Percentiles rank a stretch among this genome's conserved stretches.
phyloP scores from a whole-genome alignment of 1,284 basidiomycete species.

The Leccinum insolens region DNA sequence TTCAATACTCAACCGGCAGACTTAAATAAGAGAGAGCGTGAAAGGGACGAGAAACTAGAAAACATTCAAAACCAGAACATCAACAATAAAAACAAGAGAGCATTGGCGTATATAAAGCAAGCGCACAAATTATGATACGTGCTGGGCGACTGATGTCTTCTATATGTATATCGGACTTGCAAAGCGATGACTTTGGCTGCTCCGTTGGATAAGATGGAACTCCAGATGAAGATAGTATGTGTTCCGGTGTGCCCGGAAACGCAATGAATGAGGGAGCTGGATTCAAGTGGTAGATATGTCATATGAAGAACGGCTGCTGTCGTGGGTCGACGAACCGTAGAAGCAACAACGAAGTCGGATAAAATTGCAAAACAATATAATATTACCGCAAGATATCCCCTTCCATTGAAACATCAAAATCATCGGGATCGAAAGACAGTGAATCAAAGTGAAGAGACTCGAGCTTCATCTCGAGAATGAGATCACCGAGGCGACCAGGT shows the following conservation, averaged over 20 bases:
- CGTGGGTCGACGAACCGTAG: conserved; percentile 4
- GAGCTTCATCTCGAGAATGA: conserved; percentile 54
- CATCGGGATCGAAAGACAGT: conserved; percentile 63
- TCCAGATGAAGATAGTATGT: conserved; percentile 1
- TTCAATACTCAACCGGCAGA: conserved; percentile 17
- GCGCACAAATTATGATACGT: conserved; percentile 12
- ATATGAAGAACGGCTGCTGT: conserved; percentile 2
- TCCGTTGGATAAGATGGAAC: conserved; percentile 1
- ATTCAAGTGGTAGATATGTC: conserved; percentile 11
- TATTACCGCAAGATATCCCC: conserved; percentile 19
- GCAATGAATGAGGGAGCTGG: conserved; percentile 2
- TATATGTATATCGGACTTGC: conserved; percentile 7
- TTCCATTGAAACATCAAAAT: conserved; percentile 40
- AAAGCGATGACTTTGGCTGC: conserved; percentile 7
- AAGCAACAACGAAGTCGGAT: neutral
- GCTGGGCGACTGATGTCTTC: conserved; percentile 10
- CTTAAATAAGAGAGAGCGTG: conserved; percentile 4
- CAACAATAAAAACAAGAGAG: conserved; percentile 16
- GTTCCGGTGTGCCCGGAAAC: conserved; percentile 3
- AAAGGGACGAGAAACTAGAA: neutral
- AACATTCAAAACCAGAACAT: conserved; percentile 9
- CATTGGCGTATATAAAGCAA: conserved; percentile 3
- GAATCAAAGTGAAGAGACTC: conserved; percentile 72
- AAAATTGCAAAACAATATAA: neutral
- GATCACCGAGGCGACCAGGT: neutral